Conservation (phyloP, 148 eudicot species). For the Vaccinium corymbosum region DNA sequence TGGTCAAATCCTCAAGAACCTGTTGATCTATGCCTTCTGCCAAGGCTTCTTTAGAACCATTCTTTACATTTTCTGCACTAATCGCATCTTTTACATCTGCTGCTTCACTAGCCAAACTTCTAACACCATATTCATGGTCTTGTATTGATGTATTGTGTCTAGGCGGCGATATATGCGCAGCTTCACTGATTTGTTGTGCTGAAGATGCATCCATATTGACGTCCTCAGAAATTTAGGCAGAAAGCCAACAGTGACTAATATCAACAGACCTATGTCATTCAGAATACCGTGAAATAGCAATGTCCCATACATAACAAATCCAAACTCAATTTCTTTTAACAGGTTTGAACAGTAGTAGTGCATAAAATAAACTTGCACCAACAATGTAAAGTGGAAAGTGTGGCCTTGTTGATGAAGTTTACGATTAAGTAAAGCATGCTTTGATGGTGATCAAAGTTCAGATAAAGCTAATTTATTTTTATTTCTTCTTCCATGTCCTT, state of each 20-base stretch:
- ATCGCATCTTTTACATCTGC: constrained; percentile 14
- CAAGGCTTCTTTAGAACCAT: constrained; percentile 13
- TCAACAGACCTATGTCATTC: constrained; percentile 6
- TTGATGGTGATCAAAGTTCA: neutral
- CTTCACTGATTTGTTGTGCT: constrained; percentile 4
- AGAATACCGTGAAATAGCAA: neutral
- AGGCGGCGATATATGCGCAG: constrained; percentile 1
- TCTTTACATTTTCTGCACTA: constrained; percentile 22
- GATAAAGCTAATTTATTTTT: neutral
- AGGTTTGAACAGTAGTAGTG: constrained; percentile 2
- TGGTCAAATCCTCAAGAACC: constrained; percentile 10
- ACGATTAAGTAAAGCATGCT: neutral
- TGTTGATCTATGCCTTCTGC: constrained; percentile 11
- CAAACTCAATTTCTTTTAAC: neutral
- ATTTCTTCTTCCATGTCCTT: neutral
- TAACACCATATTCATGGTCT: constrained; percentile 2
- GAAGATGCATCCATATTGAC: constrained; percentile 16
- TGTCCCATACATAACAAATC: neutral
- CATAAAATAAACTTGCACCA: neutral
- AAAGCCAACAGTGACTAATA: neutral
- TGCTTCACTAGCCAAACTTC: constrained; percentile 14
- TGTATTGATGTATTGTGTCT: constrained; percentile 9
- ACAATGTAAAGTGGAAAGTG: neutral
- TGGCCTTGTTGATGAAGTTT: constrained; percentile 9
- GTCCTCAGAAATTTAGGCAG: neutral